phyloP scores from a whole-genome alignment of 192 early-diverging fungal genomes.

The Linnemannia schmuckeri region DNA sequence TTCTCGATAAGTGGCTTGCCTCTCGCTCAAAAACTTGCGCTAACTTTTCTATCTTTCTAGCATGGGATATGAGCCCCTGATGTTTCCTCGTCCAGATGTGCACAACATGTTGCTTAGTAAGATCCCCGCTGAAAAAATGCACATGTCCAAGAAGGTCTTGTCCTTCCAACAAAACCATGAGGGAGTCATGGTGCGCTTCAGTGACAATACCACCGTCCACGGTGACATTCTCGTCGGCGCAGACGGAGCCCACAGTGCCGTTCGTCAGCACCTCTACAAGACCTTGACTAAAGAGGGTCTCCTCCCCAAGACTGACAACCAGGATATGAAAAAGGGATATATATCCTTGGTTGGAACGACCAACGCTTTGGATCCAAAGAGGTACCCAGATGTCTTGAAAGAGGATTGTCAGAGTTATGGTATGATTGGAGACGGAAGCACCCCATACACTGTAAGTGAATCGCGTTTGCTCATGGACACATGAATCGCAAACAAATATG shows the following conservation, averaged over 20 bases:
- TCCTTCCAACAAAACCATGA: not conserved
- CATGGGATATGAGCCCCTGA: not conserved
- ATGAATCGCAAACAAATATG: no score
- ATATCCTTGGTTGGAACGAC: constrained; percentile 19
- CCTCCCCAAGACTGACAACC: constrained; percentile 7
- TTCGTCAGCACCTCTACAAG: constrained; percentile 16
- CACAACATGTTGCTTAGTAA: constrained; percentile 9
- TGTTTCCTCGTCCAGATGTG: constrained; percentile 17
- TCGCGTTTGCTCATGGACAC: no score
- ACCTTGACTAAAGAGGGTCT: not conserved
- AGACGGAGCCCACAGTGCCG: constrained; percentile 16
- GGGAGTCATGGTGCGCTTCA: constrained; percentile 3
- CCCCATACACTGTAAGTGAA: not conserved
- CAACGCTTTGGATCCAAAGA: not conserved
- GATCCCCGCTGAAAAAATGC: constrained; percentile 11
- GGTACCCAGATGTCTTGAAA: constrained; percentile 18
- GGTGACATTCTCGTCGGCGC: constrained; percentile 32
- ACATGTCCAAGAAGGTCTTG: constrained; percentile 18
- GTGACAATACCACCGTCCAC: not conserved
- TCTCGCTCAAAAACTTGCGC: no score
- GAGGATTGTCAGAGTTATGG: not conserved
- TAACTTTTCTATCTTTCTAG: not conserved
- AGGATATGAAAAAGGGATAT: not conserved
- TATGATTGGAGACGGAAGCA: constrained; percentile 12
- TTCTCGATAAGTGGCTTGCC: no score